Evolutionary conservation across 352 stramenopile species (phyloP), one percentile per base, ranked within the genome.

Genomic region (Labyrinthula sp.): DNA sequence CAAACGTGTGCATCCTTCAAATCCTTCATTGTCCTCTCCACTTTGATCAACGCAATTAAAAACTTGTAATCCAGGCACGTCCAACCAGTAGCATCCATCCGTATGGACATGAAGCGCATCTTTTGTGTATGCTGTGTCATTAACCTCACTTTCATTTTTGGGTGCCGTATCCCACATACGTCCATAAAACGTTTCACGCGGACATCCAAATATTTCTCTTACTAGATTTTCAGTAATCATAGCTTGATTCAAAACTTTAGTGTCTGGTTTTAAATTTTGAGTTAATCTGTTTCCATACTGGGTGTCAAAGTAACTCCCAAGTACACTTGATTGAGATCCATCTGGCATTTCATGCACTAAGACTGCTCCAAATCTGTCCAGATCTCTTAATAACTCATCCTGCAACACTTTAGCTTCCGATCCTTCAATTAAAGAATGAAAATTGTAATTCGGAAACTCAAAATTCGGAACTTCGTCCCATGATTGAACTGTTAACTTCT

Each of bases 101-200:
- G 73, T 84, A 68, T 84, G 73, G 31, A 71, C 68, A 40, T 76
- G 58, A 45, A 84, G 60, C 58, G 76, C 73, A 12, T 77, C 38
- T 48, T 84, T 82, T 2, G 72, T 81, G 5, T 69, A 79, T 29
- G 73, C 73, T 20, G 73, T 84, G 64, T 84, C 73, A 38, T 84
- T 84, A 61, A 82, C 79, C 40, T 81, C 66, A 0, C 64, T 64
- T 3, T 70, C 64, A 15, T 56, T 68, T 49, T 73, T 58, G 15
- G 72, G 72, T 39, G 74, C 75, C 6, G 73, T 84, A 22, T 71
- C 81, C 72, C 72, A 84, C 72, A 84, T 82, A n/a, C 61, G 68
- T 27, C 73, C 73, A 56, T 84, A 84, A 46, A 84, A 80, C 15
- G 73, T 84, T 40, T 74, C 68, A 38, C 79, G 20, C 15, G 78